A percentile compares a stretch with the other conserved stretches of the same genome.
These are phyloP conservation scores for Cercis canadensis DNA, from an alignment of 306 rosid species.

Conservation along the genomic window DNA sequence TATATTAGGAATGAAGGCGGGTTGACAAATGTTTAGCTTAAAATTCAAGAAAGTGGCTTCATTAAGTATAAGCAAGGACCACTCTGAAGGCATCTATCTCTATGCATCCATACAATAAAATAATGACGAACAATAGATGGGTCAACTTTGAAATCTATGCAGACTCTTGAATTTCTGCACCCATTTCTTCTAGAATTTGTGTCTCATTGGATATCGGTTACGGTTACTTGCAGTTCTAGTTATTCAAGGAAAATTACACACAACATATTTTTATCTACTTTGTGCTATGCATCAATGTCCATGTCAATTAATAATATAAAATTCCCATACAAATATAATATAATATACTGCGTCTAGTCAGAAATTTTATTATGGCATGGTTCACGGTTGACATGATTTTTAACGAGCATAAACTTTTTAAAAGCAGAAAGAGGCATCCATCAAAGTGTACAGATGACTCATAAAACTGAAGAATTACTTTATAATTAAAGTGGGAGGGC, in stretches of 20 bases:
- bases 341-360: no score
- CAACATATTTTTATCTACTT: not conserved
- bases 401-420: no score
- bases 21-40: constrained; percentile 49
- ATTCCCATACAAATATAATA: no score
- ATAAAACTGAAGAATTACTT: no score
- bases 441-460: no score
- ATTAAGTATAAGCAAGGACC: constrained; percentile 44
- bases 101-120: constrained; percentile 39
- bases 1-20: no score
- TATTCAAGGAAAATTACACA: not conserved
- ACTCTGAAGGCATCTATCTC: constrained; percentile 34
- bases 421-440: no score
- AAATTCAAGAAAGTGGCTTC: constrained; percentile 52
- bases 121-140: constrained; percentile 4
- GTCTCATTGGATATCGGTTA: constrained; percentile 40
- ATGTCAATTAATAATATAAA: constrained; percentile 11
- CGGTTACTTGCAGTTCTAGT: constrained; percentile 38
- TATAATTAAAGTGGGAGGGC: no score
- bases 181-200: constrained; percentile 49
- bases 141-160: constrained; percentile 71
- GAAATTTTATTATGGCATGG: no score
- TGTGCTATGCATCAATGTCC: constrained; percentile 19
- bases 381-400: no score
- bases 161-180: constrained; percentile 40